phyloP scores from a whole-genome alignment of 768 basidiomycete species.

The Mrakia frigida region DNA sequence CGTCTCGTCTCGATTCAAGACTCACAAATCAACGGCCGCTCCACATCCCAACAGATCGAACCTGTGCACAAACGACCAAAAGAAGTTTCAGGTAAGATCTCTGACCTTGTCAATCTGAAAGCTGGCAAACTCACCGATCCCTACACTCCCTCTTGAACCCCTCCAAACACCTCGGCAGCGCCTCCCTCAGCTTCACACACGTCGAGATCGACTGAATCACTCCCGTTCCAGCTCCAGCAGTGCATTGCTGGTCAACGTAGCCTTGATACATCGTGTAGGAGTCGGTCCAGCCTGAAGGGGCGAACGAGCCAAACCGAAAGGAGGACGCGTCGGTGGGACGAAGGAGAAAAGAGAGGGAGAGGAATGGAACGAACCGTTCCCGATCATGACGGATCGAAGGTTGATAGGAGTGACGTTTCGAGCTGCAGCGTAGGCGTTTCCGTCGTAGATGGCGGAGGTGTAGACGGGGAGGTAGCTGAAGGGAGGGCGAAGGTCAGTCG shows the following conservation, averaged over 20 bases:
- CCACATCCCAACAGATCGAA: conserved; percentile 44
- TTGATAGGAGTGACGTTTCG: conserved; percentile 50
- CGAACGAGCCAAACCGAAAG: not conserved
- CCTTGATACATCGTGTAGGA: conserved; percentile 16
- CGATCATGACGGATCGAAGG: conserved; percentile 65
- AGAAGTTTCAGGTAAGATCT: too few species aligned
- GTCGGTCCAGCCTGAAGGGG: conserved; percentile 9
- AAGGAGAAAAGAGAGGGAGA: not conserved
- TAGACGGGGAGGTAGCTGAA: conserved; percentile 49
- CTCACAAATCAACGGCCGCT: conserved; percentile 15
- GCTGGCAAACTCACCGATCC: conserved; percentile 40
- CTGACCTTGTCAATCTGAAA: too few species aligned
- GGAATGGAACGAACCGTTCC: conserved; percentile 47
- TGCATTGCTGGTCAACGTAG: conserved; percentile 26
- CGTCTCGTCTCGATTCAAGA: not conserved
- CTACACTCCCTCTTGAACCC: conserved; percentile 47
- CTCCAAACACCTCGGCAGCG: conserved; percentile 61
- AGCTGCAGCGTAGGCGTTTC: conserved; percentile 54
- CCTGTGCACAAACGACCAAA: conserved; percentile 46
- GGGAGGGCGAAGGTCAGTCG: not conserved
- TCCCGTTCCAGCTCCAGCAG: not conserved
- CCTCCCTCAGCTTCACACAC: conserved; percentile 54
- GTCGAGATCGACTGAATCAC: conserved; percentile 19
- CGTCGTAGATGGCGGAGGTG: conserved; percentile 68
- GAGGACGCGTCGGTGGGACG: not conserved